A percentile compares a stretch with the other conserved stretches of the same genome.
Evolutionary conservation across 352 stramenopile species (phyloP).

Genomic region (Phytophthora sp.): DNA sequence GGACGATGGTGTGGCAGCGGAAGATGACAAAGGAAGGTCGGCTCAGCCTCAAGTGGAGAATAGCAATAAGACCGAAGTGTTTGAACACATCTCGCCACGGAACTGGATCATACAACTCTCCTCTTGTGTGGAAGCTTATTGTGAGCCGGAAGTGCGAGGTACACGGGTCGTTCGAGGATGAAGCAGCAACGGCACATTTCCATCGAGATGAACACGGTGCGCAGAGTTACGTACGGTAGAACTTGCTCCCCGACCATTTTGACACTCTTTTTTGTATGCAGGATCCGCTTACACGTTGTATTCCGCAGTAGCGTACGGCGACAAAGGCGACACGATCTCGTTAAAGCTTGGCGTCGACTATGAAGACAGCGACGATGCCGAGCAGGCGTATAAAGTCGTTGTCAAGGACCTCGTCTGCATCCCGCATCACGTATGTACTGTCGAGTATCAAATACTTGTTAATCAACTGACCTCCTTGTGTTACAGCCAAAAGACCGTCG

Average conservation of each 20-base stretch:
- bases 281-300: conserved; percentile 9
- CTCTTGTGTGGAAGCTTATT: conserved; percentile 28
- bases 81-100: neutral
- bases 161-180: conserved; percentile 15
- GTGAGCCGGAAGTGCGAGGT: conserved; percentile 30
- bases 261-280: too few relatives aligned
- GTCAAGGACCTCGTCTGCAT: conserved; percentile 27
- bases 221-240: too few relatives aligned
- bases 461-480: conserved; percentile 8
- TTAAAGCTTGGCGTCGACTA: conserved; percentile 9
- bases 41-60: conserved; percentile 34
- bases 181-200: conserved; percentile 9
- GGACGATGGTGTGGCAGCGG: conserved; percentile 25
- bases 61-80: conserved; percentile 16
- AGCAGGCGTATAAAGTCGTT: conserved; percentile 21
- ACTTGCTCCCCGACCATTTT: too few relatives aligned
- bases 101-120: neutral
- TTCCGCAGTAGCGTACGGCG: conserved; percentile 32
- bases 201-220: conserved; percentile 6
- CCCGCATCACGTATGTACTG: conserved; percentile 21
- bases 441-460: too few relatives aligned
- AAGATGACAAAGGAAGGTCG: conserved; percentile 20
- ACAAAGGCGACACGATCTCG: conserved; percentile 25
- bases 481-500: conserved; percentile 21
- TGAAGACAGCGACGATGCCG: neutral